Percentiles rank a stretch among this genome's conserved stretches.
Evolutionary conservation across 805 yeast species (phyloP).

Genomic region (Candida alai): DNA sequence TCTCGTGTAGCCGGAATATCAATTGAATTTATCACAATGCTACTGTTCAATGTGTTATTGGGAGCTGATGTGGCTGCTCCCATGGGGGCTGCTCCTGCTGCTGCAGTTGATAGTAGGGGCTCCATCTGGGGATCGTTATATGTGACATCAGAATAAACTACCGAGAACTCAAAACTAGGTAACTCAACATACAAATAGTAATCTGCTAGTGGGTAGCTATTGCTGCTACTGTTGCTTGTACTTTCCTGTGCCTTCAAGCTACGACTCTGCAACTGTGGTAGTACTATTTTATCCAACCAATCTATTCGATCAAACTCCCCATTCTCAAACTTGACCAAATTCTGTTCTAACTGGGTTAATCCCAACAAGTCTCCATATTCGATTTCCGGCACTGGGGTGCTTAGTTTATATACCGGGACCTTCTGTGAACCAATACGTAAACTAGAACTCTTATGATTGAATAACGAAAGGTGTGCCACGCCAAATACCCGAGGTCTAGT

Average conservation of each 20-base stretch:
- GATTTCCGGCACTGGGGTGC: constrained; percentile 16
- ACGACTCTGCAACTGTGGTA: constrained; percentile 6
- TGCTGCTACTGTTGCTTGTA: constrained; percentile 1
- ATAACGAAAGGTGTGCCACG: constrained; percentile 54
- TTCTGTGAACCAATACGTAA: constrained; percentile 70
- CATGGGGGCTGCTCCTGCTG: not conserved
- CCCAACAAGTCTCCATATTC: constrained; percentile 19
- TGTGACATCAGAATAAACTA: constrained; percentile 37
- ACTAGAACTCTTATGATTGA: constrained; percentile 49
- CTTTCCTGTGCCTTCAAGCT: constrained; percentile 5
- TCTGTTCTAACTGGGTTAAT: constrained; percentile 41
- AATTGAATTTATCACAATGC: constrained; percentile 31
- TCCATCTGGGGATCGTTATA: constrained; percentile 11
- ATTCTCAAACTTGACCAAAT: constrained; percentile 59
- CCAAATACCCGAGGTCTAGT: constrained; percentile 55
- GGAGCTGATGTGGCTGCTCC: not conserved
- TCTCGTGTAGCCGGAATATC: constrained; percentile 25
- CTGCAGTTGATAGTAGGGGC: not conserved
- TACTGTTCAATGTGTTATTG: constrained; percentile 22
- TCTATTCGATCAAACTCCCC: constrained; percentile 58
- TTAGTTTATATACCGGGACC: constrained; percentile 24
- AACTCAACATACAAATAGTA: constrained; percentile 36
- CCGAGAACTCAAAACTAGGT: constrained; percentile 40
- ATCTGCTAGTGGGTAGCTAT: constrained; percentile 2
- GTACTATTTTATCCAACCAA: constrained; percentile 67